Evolutionary conservation across 1,284 basidiomycete genomes (phyloP), one percentile per base, ranked within the genome.

Genomic region (Irpex sp.): DNA sequence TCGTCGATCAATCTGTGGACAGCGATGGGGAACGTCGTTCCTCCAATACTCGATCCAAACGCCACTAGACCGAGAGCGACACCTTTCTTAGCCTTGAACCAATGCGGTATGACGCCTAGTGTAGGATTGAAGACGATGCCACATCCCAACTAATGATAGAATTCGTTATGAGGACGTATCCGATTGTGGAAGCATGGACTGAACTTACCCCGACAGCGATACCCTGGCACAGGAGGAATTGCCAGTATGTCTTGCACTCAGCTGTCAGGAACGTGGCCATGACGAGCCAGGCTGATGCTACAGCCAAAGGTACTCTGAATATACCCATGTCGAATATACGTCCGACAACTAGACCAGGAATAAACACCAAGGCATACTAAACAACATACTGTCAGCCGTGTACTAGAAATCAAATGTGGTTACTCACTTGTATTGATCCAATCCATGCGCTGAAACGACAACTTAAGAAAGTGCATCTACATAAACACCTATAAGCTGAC

Each of bases 401-500:
- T 35, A n/a, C n/a, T n/a, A 35, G 33, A 35, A 51, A 23, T 3
- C 10, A 57, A 59, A 9, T 2, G 33, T 2, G 33, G 33, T 14
- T 2, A 45, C 42, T 16, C 42, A 45, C 42, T 18, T 45, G 42
- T 45, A 45, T 45, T 90, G 88, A 88, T 3, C 88, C 88, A 61
- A 91, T 89, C 89, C 88, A 91, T 16, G 87, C 81, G 52, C 86
- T 88, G 55, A 14, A 14, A 42, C 9, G 14, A 54, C n/a, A 45
- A n/a, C n/a, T 48, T 42, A 2, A 52, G 16, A n/a, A 10, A 37
- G 37, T 16, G 39, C 37, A 18, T 51, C 21, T 10, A 33, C 19
- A 33, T 45, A 10, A n/a, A 16, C 36, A 47, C 54, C 10, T 37
- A 14, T 28, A 51, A 28, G 45, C 37, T 10, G 12, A 69, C 83